A percentile compares a stretch with the other conserved stretches of the same genome.
These are phyloP conservation scores for Moringa oleifera DNA, from an alignment of 345 rosid species.

Conservation along the genomic window DNA sequence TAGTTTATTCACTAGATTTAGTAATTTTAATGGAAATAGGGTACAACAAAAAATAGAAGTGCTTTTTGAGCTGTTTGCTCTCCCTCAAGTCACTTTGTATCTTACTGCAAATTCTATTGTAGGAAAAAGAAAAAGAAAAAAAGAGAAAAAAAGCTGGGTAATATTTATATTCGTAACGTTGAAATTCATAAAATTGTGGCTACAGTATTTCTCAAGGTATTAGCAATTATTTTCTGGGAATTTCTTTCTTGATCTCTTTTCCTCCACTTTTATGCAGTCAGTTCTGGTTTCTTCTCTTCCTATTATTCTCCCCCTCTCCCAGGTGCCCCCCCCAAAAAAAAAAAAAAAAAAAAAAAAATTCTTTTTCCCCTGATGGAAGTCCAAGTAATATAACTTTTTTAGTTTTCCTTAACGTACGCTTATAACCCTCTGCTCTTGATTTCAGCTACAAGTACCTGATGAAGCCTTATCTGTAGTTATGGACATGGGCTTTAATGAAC, in stretches of 20 bases:
- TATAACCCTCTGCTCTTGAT: conserved; percentile 11
- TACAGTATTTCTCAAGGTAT: background rate
- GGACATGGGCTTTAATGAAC: conserved; percentile 80
- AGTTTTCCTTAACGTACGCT: conserved; percentile 1
- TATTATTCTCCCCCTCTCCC: background rate
- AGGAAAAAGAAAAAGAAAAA: no score
- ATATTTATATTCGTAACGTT: no score
- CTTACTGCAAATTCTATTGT: no score
- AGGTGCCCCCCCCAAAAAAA: no score
- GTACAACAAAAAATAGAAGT: no score
- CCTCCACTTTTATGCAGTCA: background rate
- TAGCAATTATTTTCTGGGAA: background rate
- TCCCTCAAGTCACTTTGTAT: no score
- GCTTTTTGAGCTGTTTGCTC: no score
- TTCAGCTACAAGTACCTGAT: conserved; percentile 81
- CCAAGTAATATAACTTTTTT: background rate
- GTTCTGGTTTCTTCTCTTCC: background rate
- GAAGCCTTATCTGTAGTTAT: conserved; percentile 69
- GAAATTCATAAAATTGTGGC: background rate
- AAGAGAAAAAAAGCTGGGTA: no score
- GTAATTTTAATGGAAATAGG: background rate
- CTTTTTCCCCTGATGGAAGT: background rate
- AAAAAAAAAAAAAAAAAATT: no score
- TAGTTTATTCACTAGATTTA: conserved; percentile 4
- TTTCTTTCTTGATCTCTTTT: background rate